phyloP scores from a whole-genome alignment of 805 yeast species.

The Lachancea kluyveri region DNA sequence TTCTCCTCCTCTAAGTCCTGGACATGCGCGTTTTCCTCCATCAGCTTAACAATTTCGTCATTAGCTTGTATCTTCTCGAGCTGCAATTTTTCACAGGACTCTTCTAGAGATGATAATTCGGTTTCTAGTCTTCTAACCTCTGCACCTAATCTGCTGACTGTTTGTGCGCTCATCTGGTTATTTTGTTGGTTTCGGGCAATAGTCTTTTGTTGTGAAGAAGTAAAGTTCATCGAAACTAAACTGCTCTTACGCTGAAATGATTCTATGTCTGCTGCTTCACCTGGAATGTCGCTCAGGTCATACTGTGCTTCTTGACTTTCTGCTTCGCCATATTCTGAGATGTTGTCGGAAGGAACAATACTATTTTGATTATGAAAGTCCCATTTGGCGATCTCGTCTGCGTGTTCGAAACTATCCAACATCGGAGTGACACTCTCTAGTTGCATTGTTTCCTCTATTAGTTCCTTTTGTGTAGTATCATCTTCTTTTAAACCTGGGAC shows the following conservation, averaged over 20 bases:
- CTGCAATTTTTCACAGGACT: conserved; percentile 49
- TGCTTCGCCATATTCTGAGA: conserved; percentile 1
- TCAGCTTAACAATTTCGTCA: conserved; percentile 53
- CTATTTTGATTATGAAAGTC: conserved; percentile 3
- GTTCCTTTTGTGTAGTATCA: too few relatives aligned
- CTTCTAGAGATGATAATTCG: conserved; percentile 60
- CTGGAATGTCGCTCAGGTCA: conserved; percentile 19
- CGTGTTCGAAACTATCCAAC: conserved; percentile 1
- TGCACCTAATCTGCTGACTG: conserved; percentile 67
- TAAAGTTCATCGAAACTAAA: conserved; percentile 7
- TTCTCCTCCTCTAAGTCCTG: conserved; percentile 30
- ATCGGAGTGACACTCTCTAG: too few relatives aligned
- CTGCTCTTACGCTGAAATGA: conserved; percentile 8
- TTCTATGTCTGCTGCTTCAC: conserved; percentile 23
- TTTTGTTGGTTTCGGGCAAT: conserved; percentile 2
- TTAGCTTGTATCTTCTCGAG: conserved; percentile 61
- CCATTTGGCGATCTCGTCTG: conserved; percentile 5
- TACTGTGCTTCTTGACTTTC: conserved; percentile 1
- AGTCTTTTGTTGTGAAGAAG: conserved; percentile 5
- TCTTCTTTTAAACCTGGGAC: too few relatives aligned
- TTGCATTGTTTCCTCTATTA: too few relatives aligned
- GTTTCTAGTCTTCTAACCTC: conserved; percentile 75
- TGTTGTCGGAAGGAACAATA: neutral
- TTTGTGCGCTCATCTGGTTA: conserved; percentile 37
- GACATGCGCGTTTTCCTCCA: conserved; percentile 49